Base-by-base conservation (phyloP, 1,139 yeast species). In the Geotrichum australiense region DNA sequence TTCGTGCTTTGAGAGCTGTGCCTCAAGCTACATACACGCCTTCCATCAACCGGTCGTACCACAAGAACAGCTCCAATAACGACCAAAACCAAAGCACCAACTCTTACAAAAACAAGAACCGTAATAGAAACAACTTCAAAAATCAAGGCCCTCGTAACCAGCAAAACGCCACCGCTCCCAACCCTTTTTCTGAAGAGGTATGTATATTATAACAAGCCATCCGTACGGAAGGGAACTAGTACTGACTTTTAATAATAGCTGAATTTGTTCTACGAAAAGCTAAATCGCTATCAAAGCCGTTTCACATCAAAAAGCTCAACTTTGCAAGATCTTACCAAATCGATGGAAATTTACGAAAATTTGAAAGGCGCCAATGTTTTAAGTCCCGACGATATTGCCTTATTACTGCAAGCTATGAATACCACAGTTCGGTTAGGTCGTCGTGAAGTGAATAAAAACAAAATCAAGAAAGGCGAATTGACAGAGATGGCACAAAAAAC, bases 351-450 rank as follows among this genome's bases (percentile, higher is more conserved):
- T 5, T 56, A 55, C 45, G 36, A 51, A 21, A 43, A 49, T 41
- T 48, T 56, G 22, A 44, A 50, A 23, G 50, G 50, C 11, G 46
- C 39, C 8, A 49, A 50, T 16, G 49, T 50, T 6, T 47, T 55
- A 32, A 33, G 43, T 14, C 48, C 52, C n/a, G 41, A 43, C 12
- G 58, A 52, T 31, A 47, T 53, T 35, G 56, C 53, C 14, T 37
- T 47, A n/a, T 43, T 56, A 32, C 46, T 57, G 30, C 59, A 56
- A 36, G 53, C 53, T 4, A 48, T 57, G 14, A 58, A 56, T 40
- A 48, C 58, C 27, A 40, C 41, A 22, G 35, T 42, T 18, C 31
- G 48, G 23, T 26, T 45, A 11, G 33, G 45, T 10, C 35, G 42
- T 5, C 43, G 45, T 18, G 46, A 42, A 20, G 37, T 27, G 15